A percentile compares a stretch with the other conserved stretches of the same genome.
Evolutionary conservation across 1,139 yeast genomes (phyloP).

Genomic region (Sugiyamaella grinbergsii): DNA sequence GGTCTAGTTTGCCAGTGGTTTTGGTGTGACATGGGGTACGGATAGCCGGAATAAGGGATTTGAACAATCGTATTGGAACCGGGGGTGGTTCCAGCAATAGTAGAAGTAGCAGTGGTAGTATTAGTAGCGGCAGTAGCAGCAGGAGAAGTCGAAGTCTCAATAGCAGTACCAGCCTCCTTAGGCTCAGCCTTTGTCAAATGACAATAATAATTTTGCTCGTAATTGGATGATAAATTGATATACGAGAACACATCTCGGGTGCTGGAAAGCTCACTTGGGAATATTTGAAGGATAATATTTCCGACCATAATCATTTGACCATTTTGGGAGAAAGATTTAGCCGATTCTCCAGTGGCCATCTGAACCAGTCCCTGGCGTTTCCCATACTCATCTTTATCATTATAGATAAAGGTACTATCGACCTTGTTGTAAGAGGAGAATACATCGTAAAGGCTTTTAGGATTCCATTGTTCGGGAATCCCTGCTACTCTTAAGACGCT

Average conservation of each 20-base stretch:
- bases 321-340: conserved; percentile 10
- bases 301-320: conserved; percentile 18
- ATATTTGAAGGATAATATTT: conserved; percentile 16
- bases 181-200: conserved; percentile 1
- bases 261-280: conserved; percentile 20
- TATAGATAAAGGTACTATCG: conserved; percentile 27
- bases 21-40: conserved; percentile 2
- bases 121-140: not conserved
- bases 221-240: conserved; percentile 16
- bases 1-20: conserved; percentile 10
- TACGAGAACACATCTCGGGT: conserved; percentile 16
- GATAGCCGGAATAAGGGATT: not conserved
- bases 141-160: not conserved
- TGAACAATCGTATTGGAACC: not conserved
- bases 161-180: not conserved
- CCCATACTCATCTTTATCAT: conserved; percentile 27
- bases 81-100: not conserved
- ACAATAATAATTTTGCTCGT: conserved; percentile 18
- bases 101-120: not conserved
- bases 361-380: conserved; percentile 29
- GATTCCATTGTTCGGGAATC: conserved; percentile 29
- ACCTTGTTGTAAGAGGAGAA: conserved; percentile 25
- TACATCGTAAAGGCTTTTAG: conserved; percentile 24
- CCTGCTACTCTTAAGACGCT: conserved; percentile 26
- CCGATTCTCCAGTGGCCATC: conserved; percentile 20